Percentiles rank a stretch among this genome's conserved stretches.
Conservation (phyloP, 441 rosid species). For the Viola pubescens region DNA sequence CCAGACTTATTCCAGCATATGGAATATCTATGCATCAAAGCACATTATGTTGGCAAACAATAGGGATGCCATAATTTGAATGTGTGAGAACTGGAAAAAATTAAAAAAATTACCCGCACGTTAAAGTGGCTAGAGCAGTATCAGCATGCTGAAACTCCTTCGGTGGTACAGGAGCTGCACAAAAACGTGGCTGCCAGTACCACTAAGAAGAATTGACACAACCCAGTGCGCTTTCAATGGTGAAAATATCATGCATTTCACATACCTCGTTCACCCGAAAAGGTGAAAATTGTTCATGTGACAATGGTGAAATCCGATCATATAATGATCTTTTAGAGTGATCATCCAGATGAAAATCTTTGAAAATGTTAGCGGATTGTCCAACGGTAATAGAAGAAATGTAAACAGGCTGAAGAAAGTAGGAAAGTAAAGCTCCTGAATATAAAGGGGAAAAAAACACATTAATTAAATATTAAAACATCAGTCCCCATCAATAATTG, state of each 20-base stretch:
- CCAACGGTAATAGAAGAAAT: constrained; percentile 72
- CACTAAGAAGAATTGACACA: constrained; percentile 11
- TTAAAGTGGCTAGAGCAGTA: constrained; percentile 64
- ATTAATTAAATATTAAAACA: constrained; percentile 12
- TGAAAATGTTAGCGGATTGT: constrained; percentile 32
- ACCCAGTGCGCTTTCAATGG: too few relatives aligned
- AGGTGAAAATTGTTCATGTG: constrained; percentile 35
- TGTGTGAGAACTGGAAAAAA: constrained; percentile 1
- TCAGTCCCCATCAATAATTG: not conserved
- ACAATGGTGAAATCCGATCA: constrained; percentile 40
- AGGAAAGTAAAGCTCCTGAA: constrained; percentile 78
- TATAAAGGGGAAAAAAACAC: constrained; percentile 16
- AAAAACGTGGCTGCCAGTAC: constrained; percentile 58
- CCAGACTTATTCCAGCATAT: constrained; percentile 80
- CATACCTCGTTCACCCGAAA: constrained; percentile 59
- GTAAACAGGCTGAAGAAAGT: constrained; percentile 64
- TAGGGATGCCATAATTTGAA: constrained; percentile 8
- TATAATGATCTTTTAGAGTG: constrained; percentile 49
- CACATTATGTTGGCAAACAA: constrained; percentile 11
- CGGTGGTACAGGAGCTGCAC: constrained; percentile 54
- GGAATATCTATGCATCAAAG: constrained; percentile 52
- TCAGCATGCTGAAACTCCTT: constrained; percentile 82
- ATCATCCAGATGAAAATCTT: constrained; percentile 34
- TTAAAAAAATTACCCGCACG: constrained; percentile 63
- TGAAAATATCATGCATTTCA: constrained; percentile 14